Base-by-base conservation (phyloP, 2,329 filamentous ascomycete species). In the Malbranchea cinnamomea region DNA sequence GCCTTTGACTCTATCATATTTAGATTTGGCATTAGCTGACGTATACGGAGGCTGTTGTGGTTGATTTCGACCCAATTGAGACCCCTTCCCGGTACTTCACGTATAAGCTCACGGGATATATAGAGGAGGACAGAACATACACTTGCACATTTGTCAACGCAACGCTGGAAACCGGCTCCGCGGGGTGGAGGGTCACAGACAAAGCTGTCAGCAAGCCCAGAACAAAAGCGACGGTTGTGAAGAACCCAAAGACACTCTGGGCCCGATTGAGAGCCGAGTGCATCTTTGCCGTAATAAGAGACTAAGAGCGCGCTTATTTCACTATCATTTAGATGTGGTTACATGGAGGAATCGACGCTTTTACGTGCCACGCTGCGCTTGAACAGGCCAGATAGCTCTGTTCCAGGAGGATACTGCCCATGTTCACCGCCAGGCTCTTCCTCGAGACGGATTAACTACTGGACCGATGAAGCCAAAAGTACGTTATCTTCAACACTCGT, bases 161-260 rank as follows among this genome's bases (percentile, higher is more conserved):
- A 6, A 59, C 48, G 13, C 45, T 67, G 40, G 83, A 77, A 3
- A 77, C 43, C 9, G 47, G 48, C 21, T 52, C 46, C 10, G 71
- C 35, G 64, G 63, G 45, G 77, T 57, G 45, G 6, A 63, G 28
- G 8, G 93, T 56, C 46, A 85, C 82, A 22, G 83, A 85, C 29
- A 78, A 62, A 27, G 87, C 85, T 44, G 94, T 81, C 35, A 91
- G 60, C 32, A 68, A 71, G 30, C 74, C 85, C 32, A 94, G 69
- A 34, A 71, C 71, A 50, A 92, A 89, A 34, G 79, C 78, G 40
- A 94, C 84, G 15, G 84, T 91, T 11, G 89, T 95, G 67, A 95
- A 94, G 72, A 92, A 94, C 56, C 89, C 84, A 54, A 98, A 98
- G 54, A 84, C 77, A 60, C 83, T 87, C 59, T 98, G 89, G 42